Evolutionary conservation across 2,329 filamentous ascomycete species (phyloP), one percentile per base, ranked within the genome.

Genomic region (Neobulgaria alba): DNA sequence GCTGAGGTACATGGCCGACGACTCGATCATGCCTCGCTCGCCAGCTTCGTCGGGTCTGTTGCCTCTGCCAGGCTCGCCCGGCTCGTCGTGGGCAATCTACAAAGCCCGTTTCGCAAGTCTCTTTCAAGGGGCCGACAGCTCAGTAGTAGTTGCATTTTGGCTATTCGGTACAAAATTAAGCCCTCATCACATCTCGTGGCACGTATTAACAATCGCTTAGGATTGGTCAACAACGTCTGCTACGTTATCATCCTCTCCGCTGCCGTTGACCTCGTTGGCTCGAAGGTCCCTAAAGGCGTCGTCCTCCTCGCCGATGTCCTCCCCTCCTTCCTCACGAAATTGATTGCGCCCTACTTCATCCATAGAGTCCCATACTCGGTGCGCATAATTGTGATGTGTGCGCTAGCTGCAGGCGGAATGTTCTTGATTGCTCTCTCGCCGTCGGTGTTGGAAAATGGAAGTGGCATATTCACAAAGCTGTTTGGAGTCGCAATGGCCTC

Each of bases 201-300:
- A n/a, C n/a, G n/a, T n/a, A n/a, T n/a, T n/a, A n/a, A n/a, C n/a
- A n/a, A n/a, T n/a, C n/a, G n/a, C n/a, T n/a, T 34, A 90, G 86
- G 86, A 38, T 68, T 92, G 14, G 92, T 96, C 61, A 96, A 98
- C 65, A 96, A 96, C 67, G 86, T 96, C 53, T 83, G 95, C 65
- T 96, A 95, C 64, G 90, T 96, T 41, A 85, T 96, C 61, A 92
- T 96, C 59, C 82, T 98, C 56, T 93, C 88, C 20, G 85, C 92
- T 26, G 92, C 92, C 3, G 84, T 95, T 56, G 92, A 98, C 58
- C 84, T 98, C 47, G 92, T 96, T 54, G 90, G 90, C 26, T 82
- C 85, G 21, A 62, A 70, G 49, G 72, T 95, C 1, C 92, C 92
- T 36, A 96, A 96, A 63, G 87, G 85, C 53, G 75, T 93, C 42